Evolutionary conservation across 192 early-diverging fungal genomes (phyloP).

Genomic region (Diversispora eburnea): DNA sequence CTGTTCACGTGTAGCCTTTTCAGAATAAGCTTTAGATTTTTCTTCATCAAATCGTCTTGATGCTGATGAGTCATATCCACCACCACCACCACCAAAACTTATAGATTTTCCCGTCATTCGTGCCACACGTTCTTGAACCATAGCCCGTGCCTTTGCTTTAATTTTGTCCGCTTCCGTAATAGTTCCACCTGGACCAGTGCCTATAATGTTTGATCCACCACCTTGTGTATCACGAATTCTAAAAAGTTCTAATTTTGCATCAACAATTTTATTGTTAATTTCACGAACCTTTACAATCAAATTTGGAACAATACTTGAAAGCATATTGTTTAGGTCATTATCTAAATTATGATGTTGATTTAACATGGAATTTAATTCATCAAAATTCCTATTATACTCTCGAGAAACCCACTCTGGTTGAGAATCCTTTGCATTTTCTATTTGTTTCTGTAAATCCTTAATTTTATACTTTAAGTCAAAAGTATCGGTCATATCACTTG

Average conservation of each 20-base stretch:
- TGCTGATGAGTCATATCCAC: conserved; percentile 8
- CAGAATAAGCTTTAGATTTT: conserved; percentile 34
- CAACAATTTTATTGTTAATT: conserved; percentile 43
- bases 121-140: conserved; percentile 51
- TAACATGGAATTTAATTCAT: conserved; percentile 43
- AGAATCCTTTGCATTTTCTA: conserved; percentile 23
- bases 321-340: conserved; percentile 37
- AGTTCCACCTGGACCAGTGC: conserved; percentile 51
- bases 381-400: conserved; percentile 33
- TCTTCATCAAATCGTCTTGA: conserved; percentile 43
- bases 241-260: conserved; percentile 40
- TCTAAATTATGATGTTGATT: conserved; percentile 49
- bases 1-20: conserved; percentile 43
- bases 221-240: conserved; percentile 33
- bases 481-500: conserved; percentile 41
- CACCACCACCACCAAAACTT: conserved; percentile 31
- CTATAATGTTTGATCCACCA: conserved; percentile 33
- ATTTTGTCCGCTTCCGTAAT: conserved; percentile 53
- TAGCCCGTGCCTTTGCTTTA: conserved; percentile 48
- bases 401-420: conserved; percentile 31
- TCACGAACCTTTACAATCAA: conserved; percentile 44
- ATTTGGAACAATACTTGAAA: conserved; percentile 37
- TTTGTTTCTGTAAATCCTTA: conserved; percentile 38
- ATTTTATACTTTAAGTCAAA: conserved; percentile 41
- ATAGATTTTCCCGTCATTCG: conserved; percentile 45